These are phyloP conservation scores for Yarrowia keelungensis DNA, from an alignment of 805 yeast species.

Conservation along the genomic window DNA sequence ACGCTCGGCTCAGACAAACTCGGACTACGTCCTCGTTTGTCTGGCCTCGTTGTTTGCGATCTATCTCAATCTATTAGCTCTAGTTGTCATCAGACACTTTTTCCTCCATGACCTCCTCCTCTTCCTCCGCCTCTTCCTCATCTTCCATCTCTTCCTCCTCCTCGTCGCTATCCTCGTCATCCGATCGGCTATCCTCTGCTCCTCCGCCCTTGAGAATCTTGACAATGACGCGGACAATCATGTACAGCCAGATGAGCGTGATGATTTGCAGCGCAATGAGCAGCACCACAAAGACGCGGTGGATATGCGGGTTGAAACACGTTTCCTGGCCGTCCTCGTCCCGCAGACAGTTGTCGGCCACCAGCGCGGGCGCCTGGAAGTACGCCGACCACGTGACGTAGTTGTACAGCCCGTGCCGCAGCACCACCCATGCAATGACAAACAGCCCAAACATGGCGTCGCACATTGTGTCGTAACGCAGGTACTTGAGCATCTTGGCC, in stretches of 20 bases:
- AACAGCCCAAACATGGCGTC: constrained; percentile 74
- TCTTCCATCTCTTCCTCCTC: constrained; percentile 21
- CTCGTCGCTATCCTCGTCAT: constrained; percentile 63
- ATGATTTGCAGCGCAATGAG: constrained; percentile 71
- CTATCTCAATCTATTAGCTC: constrained; percentile 22
- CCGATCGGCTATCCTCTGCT: constrained; percentile 90
- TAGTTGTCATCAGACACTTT: constrained; percentile 14
- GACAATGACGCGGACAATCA: constrained; percentile 72
- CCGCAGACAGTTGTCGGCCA: constrained; percentile 47
- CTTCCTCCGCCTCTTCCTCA: constrained; percentile 8
- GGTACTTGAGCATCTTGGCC: constrained; percentile 80
- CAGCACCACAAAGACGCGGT: constrained; percentile 58
- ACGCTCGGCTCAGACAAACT: too few species aligned
- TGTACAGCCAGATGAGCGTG: constrained; percentile 73
- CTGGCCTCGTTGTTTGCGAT: too few species aligned
- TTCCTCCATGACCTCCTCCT: constrained; percentile 21
- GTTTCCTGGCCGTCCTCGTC: constrained; percentile 44
- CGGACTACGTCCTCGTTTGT: too few species aligned
- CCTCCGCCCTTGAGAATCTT: constrained; percentile 73
- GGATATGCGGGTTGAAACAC: constrained; percentile 50
- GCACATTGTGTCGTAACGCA: constrained; percentile 65
- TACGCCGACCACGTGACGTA: constrained; percentile 68
- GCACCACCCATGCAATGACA: constrained; percentile 68
- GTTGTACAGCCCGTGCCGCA: constrained; percentile 77
- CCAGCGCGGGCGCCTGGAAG: constrained; percentile 55